phyloP scores from a whole-genome alignment of 805 yeast species.

The Saccharomycopsis guyanensis region DNA sequence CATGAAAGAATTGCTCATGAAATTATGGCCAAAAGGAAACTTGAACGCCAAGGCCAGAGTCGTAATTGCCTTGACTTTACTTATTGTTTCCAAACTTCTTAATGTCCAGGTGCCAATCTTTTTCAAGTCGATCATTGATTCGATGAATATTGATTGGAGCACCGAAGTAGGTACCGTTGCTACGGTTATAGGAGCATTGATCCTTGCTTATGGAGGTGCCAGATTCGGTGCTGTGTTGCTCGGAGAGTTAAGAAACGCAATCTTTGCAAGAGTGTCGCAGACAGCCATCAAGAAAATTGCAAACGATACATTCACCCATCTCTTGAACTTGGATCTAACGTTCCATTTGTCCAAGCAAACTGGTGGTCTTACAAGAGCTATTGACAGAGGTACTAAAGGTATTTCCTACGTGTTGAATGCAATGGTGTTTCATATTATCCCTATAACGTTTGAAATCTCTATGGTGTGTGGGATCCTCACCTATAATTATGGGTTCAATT shows the following conservation, averaged over 20 bases:
- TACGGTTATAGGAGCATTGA: slow-evolving; percentile 55
- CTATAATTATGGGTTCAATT: slow-evolving; percentile 81
- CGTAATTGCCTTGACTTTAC: slow-evolving; percentile 59
- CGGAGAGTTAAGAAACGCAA: slow-evolving; percentile 92
- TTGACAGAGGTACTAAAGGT: slow-evolving; percentile 97
- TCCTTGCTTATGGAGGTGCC: slow-evolving; percentile 87
- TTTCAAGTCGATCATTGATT: slow-evolving; percentile 82
- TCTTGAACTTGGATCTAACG: slow-evolving; percentile 75
- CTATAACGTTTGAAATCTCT: slow-evolving; percentile 84
- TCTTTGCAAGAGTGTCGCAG: slow-evolving; percentile 93
- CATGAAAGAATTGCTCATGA: slow-evolving; percentile 53
- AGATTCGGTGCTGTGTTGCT: slow-evolving; percentile 90
- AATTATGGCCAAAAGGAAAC: slow-evolving; percentile 77
- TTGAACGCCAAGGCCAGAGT: slow-evolving; percentile 66
- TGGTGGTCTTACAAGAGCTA: slow-evolving; percentile 93
- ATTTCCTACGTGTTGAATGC: slow-evolving; percentile 88
- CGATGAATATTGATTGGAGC: slow-evolving; percentile 87
- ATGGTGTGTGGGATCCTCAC: slow-evolving; percentile 92
- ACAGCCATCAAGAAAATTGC: slow-evolving; percentile 89
- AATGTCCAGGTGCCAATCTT: slow-evolving; percentile 96
- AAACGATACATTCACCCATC: slow-evolving; percentile 73
- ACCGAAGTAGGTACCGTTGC: slow-evolving; percentile 55
- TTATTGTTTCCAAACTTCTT: slow-evolving; percentile 73
- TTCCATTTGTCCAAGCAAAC: slow-evolving; percentile 91
- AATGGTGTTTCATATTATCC: slow-evolving; percentile 95